Percentiles rank a stretch among this genome's conserved stretches.
These are phyloP conservation scores for Teunomyces lycoperdinae DNA, from an alignment of 805 yeast species.

Conservation along the genomic window DNA sequence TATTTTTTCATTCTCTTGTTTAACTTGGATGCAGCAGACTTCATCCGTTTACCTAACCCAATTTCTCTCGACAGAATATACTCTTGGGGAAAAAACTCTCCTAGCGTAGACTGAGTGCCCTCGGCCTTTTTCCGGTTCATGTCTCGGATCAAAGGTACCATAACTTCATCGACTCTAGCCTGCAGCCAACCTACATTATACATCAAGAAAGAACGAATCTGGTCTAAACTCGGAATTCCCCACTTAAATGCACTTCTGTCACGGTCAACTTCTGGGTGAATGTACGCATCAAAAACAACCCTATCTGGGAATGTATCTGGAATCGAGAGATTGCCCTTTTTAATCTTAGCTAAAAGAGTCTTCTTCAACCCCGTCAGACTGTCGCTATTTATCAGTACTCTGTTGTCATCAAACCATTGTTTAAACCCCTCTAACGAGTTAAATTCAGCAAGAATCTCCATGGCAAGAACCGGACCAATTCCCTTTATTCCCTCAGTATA, in stretches of 20 bases:
- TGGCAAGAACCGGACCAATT: slow-evolving; percentile 88
- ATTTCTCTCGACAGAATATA: slow-evolving; percentile 46
- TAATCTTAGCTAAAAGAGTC: slow-evolving; percentile 55
- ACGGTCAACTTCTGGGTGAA: slow-evolving; percentile 77
- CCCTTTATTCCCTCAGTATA: slow-evolving; percentile 92
- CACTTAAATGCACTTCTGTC: slow-evolving; percentile 78
- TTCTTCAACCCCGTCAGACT: slow-evolving; percentile 50
- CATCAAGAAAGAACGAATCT: slow-evolving; percentile 66
- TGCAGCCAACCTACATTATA: slow-evolving; percentile 77
- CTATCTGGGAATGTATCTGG: slow-evolving; percentile 68
- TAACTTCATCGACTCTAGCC: slow-evolving; percentile 71
- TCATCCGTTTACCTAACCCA: slow-evolving; percentile 58
- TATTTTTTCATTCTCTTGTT: slow-evolving; percentile 20
- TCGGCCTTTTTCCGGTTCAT: slow-evolving; percentile 60
- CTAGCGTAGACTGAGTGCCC: slow-evolving; percentile 57
- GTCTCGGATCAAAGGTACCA: slow-evolving; percentile 81
- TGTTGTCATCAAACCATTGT: slow-evolving; percentile 55
- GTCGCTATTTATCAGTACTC: slow-evolving; percentile 35
- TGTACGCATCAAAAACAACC: slow-evolving; percentile 69
- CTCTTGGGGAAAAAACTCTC: slow-evolving; percentile 68
- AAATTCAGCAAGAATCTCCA: slow-evolving; percentile 89
- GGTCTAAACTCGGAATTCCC: slow-evolving; percentile 88
- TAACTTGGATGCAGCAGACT: slow-evolving; percentile 53
- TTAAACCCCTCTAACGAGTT: slow-evolving; percentile 42
- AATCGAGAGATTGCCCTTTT: slow-evolving; percentile 50